Conservation (phyloP, 2,329 filamentous ascomycete genomes). For the Clonostachys rosea region DNA sequence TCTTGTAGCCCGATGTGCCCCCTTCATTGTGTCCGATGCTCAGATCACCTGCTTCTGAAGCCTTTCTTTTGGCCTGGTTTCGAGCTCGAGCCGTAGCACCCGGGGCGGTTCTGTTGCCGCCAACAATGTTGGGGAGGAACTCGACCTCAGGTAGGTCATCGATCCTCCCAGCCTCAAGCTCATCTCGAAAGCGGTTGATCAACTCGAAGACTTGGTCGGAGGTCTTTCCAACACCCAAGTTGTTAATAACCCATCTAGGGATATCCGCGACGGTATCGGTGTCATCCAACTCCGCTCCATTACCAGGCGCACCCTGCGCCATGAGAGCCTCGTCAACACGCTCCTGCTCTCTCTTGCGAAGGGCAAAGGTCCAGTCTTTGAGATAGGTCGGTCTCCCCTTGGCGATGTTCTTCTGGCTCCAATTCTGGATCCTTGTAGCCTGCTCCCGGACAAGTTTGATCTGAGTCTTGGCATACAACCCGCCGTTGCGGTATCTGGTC, state of each 20-base stretch:
- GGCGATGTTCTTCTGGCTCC: conserved; percentile 48
- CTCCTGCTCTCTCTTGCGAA: conserved; percentile 61
- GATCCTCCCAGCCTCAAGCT: conserved; percentile 35
- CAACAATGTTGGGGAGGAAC: conserved; percentile 49
- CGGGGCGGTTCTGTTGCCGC: conserved; percentile 15
- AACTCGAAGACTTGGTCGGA: conserved; percentile 41
- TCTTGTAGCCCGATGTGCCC: neutral
- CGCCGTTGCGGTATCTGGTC: conserved; percentile 61
- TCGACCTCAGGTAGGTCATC: conserved; percentile 52
- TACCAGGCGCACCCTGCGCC: conserved; percentile 17
- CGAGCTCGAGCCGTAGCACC: too few species aligned
- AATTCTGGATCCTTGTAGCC: conserved; percentile 56
- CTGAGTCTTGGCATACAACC: conserved; percentile 57
- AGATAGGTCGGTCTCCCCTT: conserved; percentile 20
- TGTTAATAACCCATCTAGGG: conserved; percentile 42
- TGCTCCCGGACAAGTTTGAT: conserved; percentile 60
- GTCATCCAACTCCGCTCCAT: neutral
- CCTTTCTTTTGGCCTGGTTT: too few species aligned
- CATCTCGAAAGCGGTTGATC: conserved; percentile 35
- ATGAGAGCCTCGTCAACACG: conserved; percentile 36
- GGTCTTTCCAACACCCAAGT: conserved; percentile 39
- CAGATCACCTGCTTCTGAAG: too few species aligned
- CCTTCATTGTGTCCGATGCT: neutral
- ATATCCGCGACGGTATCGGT: conserved; percentile 31
- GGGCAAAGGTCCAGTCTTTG: conserved; percentile 52